These are phyloP conservation scores for Rhynchospora pubera DNA, from an alignment of 176 grass and related monocot genomes.

Conservation along the genomic window DNA sequence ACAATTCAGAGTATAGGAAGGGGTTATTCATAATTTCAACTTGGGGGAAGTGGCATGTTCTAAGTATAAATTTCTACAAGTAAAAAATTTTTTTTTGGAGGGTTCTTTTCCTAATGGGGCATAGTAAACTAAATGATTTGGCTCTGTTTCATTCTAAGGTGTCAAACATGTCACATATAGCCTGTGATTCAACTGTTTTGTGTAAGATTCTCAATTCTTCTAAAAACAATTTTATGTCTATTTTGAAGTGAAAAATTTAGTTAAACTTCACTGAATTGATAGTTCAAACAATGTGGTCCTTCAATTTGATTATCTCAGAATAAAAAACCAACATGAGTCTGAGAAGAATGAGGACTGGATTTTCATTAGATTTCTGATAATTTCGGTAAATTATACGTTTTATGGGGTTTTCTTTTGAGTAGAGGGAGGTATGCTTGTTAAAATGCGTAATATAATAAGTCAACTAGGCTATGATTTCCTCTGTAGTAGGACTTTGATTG, in stretches of 20 bases:
- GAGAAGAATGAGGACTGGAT: not conserved
- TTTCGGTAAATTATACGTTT: not conserved
- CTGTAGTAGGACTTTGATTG: not conserved
- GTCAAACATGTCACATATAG: not conserved
- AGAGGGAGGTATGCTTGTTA: not conserved
- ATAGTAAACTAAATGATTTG: not conserved
- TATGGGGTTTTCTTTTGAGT: not conserved
- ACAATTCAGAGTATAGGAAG: no score
- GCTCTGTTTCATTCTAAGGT: not conserved
- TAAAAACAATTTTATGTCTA: not conserved
- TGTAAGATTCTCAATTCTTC: slow-evolving; percentile 2
- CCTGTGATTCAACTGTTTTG: slow-evolving; percentile 14
- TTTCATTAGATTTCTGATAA: not conserved
- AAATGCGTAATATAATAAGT: not conserved
- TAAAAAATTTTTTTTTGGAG: no score
- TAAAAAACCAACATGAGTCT: not conserved
- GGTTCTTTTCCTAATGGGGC: no score
- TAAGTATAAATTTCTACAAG: no score
- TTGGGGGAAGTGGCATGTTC: no score
- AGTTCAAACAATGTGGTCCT: not conserved
- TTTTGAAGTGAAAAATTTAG: not conserved
- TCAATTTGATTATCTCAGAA: not conserved
- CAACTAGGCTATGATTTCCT: not conserved
- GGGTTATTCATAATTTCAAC: no score
- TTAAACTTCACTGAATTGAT: slow-evolving; percentile 7